Evolutionary conservation across 345 rosid species (phyloP), one percentile per base, ranked within the genome.

Genomic region (Linum trigynum): DNA sequence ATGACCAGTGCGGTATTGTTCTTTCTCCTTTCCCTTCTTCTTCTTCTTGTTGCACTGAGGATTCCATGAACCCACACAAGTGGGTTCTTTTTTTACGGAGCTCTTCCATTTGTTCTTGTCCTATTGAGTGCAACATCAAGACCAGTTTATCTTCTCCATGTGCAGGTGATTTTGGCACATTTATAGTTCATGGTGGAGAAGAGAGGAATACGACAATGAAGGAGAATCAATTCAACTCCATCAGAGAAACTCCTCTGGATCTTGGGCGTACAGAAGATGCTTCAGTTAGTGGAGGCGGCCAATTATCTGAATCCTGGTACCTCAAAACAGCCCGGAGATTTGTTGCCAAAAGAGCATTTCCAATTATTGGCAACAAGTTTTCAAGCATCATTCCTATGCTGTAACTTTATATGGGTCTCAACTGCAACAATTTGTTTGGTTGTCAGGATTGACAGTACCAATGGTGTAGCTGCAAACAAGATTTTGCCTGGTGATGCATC

Each of bases 81-180:
- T 41, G 45, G 45, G 45, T 41, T 41, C 45, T 41, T 41, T 41
- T 41, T 41, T 41, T 23, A 23, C 32, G 32, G 32, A 23, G 32
- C 32, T 23, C 32, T 23, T 51, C 56, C n/a, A 5, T 51, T 51
- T 9, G 56, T 51, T 51, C 10, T 9, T 9, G 10, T 51, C 56
- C 45, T 41, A 8, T 41, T 8, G 45, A 41, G 45, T 41, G 56
- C 16, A 15, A 5, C 35, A n/a, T 56, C 16, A 56, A 10, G 35
- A 56, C 59, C 7, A 2, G 16, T 56, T 57, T 57, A 10, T 57
- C 11, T 12, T 57, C 11, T 12, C 8, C 53, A 40, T 59, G 66
- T 75, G 68, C 77, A 83, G 95, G 87, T 68, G 96, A 86, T 45
- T 94, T 86, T 74, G 96, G 96, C 62, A 94, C 97, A 50, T 79